Evolutionary conservation across 148 eudicot species (phyloP), one percentile per base, ranked within the genome.

Genomic region (Agrostemma githago): DNA sequence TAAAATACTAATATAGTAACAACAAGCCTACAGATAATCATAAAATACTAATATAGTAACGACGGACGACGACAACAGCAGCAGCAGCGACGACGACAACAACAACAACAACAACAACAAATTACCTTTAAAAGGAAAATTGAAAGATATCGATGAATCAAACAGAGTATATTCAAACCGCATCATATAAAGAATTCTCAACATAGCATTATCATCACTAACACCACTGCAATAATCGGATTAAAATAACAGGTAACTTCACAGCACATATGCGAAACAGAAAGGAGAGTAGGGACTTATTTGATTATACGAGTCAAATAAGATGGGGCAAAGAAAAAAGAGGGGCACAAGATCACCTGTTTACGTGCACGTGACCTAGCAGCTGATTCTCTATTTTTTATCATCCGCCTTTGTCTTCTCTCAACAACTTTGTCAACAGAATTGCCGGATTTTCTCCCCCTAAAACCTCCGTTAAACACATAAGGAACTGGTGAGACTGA

Each of bases 341-440:
- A 48, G 19, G 37, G 5, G 53, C 61, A 63, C 59, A 44, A 21
- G 57, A 53, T 81, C 69, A 92, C 98, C 98, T 95, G 93, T 79
- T 95, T 95, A 72, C 97, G 95, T 68, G 97, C 97, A 62, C 98
- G 84, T 69, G 97, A 95, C 78, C 97, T 87, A 51, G 98, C 97
- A 80, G 98, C 97, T 14, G 98, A 95, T 62, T 95, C 98, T 74
- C 97, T 79, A 72, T 92, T 95, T 81, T 92, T 95, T 37, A 95
- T 90, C 97, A 90, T 95, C 44, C 97, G 86, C 75, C 89, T 87
- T 74, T 90, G 97, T 76, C 96, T 82, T 81, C 98, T 87, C 76
- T 92, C 97, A 20, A 90, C 88, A 62, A 87, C 96, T 82, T 90
- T 95, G 70, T 95, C 98, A 63, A 92, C 87, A 58, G 87, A 81